phyloP scores from a whole-genome alignment of 805 yeast genomes.

The Scheffersomyces coipomensis region DNA sequence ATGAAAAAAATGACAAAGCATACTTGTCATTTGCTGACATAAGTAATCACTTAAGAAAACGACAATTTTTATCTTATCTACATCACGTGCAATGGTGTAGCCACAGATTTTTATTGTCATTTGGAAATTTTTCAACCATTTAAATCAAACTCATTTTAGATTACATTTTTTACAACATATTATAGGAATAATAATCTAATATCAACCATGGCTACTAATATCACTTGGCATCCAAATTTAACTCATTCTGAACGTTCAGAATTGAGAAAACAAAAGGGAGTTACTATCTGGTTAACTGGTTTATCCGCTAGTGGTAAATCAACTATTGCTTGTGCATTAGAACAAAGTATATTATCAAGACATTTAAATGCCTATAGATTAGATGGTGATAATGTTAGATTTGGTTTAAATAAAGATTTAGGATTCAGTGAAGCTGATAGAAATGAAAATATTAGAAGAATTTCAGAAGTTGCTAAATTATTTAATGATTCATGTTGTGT shows the following conservation, averaged over 20 bases:
- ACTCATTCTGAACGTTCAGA: slow-evolving; percentile 76
- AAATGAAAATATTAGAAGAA: slow-evolving; percentile 92
- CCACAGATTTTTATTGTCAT: background rate
- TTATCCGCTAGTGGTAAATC: slow-evolving; percentile 93
- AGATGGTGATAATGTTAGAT: slow-evolving; percentile 93
- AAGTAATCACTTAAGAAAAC: background rate
- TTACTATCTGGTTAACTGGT: slow-evolving; percentile 94
- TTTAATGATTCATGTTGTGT: slow-evolving; percentile 92
- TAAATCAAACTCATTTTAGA: too few relatives aligned
- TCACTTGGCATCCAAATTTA: slow-evolving; percentile 93
- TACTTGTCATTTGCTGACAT: too few relatives aligned
- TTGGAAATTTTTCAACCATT: background rate
- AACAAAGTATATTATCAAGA: slow-evolving; percentile 70
- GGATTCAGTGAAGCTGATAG: slow-evolving; percentile 92
- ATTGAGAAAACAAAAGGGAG: slow-evolving; percentile 77
- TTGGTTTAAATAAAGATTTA: slow-evolving; percentile 91
- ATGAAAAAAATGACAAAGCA: too few relatives aligned
- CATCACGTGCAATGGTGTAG: background rate
- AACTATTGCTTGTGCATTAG: slow-evolving; percentile 93
- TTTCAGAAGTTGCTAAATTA: slow-evolving; percentile 89
- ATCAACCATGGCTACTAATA: slow-evolving; percentile 95
- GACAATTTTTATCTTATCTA: background rate
- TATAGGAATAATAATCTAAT: too few relatives aligned
- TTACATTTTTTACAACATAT: too few relatives aligned
- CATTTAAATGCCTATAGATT: slow-evolving; percentile 78